Evolutionary conservation across 1,139 yeast species (phyloP).

Genomic region (Meyerozyma guilliermondii): DNA sequence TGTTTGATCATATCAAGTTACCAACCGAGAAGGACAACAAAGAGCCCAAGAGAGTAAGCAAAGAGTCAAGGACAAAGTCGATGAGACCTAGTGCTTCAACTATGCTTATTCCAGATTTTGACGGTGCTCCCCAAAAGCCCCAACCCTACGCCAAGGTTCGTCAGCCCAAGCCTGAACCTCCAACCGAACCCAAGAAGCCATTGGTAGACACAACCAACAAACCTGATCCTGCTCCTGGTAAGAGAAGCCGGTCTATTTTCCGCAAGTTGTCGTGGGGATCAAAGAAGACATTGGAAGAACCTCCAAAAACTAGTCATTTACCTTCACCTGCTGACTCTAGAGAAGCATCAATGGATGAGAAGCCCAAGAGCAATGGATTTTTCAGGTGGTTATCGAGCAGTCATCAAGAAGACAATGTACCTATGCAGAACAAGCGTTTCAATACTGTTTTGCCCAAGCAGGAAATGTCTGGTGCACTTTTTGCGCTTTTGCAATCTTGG

Average conservation of each 20-base stretch:
- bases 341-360: constrained; percentile 29
- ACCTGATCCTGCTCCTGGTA: constrained; percentile 19
- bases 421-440: constrained; percentile 29
- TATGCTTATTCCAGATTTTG: constrained; percentile 33
- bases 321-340: constrained; percentile 39
- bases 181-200: constrained; percentile 17
- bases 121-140: constrained; percentile 10
- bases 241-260: constrained; percentile 49
- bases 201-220: constrained; percentile 31
- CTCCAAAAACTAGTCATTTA: constrained; percentile 18
- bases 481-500: constrained; percentile 63
- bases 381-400: constrained; percentile 41
- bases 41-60: constrained; percentile 6
- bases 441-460: constrained; percentile 44
- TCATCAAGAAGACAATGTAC: constrained; percentile 13
- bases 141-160: constrained; percentile 27
- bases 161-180: constrained; percentile 9
- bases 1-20: constrained; percentile 42
- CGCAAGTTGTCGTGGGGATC: constrained; percentile 60
- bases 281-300: constrained; percentile 27
- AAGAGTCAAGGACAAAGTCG: constrained; percentile 17
- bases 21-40: constrained; percentile 19
- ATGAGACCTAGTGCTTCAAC: constrained; percentile 34
- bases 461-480: constrained; percentile 62
- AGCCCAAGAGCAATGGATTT: constrained; percentile 25